phyloP scores from a whole-genome alignment of 2,329 filamentous ascomycete species.

The Curvularia lunata region DNA sequence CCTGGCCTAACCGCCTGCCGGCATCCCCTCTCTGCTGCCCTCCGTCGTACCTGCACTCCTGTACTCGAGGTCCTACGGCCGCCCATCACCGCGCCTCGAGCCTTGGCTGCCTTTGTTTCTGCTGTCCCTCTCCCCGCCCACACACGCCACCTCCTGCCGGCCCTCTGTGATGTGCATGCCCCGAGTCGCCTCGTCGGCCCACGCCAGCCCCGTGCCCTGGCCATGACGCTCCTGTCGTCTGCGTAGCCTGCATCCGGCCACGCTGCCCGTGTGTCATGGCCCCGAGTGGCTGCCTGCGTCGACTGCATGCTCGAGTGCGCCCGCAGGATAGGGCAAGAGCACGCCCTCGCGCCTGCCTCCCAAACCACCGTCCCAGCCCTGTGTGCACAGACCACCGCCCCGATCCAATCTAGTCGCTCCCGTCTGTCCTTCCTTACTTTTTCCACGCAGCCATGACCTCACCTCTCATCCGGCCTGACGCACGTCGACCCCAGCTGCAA shows the following conservation, averaged over 20 bases:
- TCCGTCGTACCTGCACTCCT: constrained; percentile 2
- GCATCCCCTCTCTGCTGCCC: constrained; percentile 22
- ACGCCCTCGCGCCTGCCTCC: neutral
- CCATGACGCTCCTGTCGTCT: constrained; percentile 16
- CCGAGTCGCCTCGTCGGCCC: neutral
- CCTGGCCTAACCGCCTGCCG: constrained; percentile 31
- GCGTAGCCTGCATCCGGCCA: constrained; percentile 3
- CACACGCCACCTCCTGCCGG: too few species aligned
- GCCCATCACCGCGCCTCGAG: too few species aligned
- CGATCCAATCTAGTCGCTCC: neutral
- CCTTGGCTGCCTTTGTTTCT: too few species aligned
- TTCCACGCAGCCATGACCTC: neutral
- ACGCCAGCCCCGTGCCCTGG: constrained; percentile 17
- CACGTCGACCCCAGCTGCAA: neutral
- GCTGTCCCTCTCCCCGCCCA: too few species aligned
- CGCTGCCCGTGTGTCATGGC: constrained; percentile 1
- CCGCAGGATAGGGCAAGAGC: neutral
- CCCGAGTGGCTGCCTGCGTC: neutral
- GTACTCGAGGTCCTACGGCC: neutral
- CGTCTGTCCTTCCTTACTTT: neutral
- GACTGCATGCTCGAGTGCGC: too few species aligned
- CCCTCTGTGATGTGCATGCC: too few species aligned
- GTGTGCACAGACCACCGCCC: neutral
- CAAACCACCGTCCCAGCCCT: neutral
- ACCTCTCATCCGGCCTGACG: neutral